phyloP scores from a whole-genome alignment of 176 grass and related monocot genomes.

The Aechmea fasciata region DNA sequence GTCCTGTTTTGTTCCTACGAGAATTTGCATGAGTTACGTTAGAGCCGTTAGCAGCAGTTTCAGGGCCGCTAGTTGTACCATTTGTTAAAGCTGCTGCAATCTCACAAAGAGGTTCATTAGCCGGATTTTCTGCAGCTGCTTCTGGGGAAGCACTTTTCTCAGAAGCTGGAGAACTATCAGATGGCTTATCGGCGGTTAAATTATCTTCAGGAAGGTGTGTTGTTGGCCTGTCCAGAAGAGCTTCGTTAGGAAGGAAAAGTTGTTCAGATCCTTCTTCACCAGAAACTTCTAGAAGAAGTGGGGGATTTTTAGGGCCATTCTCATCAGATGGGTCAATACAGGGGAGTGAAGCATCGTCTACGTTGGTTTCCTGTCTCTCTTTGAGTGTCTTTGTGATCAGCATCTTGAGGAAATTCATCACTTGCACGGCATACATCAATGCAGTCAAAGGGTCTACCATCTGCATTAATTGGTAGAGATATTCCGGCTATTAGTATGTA shows the following conservation, averaged over 20 bases:
- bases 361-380: slow-evolving; percentile 39
- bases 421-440: slow-evolving; percentile 67
- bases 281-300: slow-evolving; percentile 24
- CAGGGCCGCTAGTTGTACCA: slow-evolving; percentile 24
- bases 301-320: slow-evolving; percentile 49
- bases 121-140: slow-evolving; percentile 9
- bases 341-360: slow-evolving; percentile 24
- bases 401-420: slow-evolving; percentile 92
- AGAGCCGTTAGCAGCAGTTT: slow-evolving; percentile 32
- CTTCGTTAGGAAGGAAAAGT: slow-evolving; percentile 34
- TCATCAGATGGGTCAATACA: slow-evolving; percentile 38
- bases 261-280: slow-evolving; percentile 29
- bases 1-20: slow-evolving; percentile 34
- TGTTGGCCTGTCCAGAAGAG: slow-evolving; percentile 32
- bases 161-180: background rate
- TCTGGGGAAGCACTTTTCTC: slow-evolving; percentile 10
- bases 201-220: slow-evolving; percentile 26
- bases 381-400: slow-evolving; percentile 59
- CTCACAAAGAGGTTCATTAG: background rate
- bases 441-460: slow-evolving; percentile 68
- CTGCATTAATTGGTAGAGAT: slow-evolving; percentile 17
- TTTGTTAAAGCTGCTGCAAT: slow-evolving; percentile 14
- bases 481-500: background rate
- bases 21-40: slow-evolving; percentile 13
- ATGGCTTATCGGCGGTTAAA: background rate